phyloP scores from a whole-genome alignment of 192 early-diverging fungal genomes.

The Pilobolus umbonatus region DNA sequence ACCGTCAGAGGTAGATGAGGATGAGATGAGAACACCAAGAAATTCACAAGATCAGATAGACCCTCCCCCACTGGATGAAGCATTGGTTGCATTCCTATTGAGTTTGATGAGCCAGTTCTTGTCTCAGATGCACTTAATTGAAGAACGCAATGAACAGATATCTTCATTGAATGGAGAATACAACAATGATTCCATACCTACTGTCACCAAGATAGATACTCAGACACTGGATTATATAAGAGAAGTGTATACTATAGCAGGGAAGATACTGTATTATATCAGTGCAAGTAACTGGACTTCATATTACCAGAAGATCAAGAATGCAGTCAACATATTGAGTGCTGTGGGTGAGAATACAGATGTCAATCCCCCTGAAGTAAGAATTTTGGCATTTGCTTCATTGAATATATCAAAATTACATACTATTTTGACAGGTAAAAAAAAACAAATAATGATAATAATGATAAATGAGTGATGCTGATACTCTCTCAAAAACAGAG shows the following conservation, averaged over 20 bases:
- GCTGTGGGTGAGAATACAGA: conserved; percentile 12
- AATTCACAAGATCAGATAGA: conserved; percentile 37
- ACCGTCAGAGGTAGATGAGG: too few species aligned
- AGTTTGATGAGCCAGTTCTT: conserved; percentile 14
- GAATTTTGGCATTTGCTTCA: conserved; percentile 13
- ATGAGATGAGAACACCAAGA: too few species aligned
- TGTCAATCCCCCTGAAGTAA: conserved; percentile 8
- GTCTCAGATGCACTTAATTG: conserved; percentile 4
- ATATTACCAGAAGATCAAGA: conserved; percentile 67
- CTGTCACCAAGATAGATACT: neutral
- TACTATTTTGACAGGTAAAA: conserved; percentile 56
- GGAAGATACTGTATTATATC: conserved; percentile 78
- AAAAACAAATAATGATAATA: conserved; percentile 27
- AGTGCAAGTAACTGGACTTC: conserved; percentile 87
- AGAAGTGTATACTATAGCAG: conserved; percentile 76
- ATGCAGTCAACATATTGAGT: conserved; percentile 16
- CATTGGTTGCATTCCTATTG: conserved; percentile 31
- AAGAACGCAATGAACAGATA: conserved; percentile 10
- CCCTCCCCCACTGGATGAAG: conserved; percentile 69
- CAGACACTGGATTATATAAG: conserved; percentile 40
- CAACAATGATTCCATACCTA: conserved; percentile 2
- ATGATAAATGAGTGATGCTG: neutral
- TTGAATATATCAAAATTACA: conserved; percentile 44
- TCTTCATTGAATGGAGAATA: neutral
- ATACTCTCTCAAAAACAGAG: conserved; percentile 25